Evolutionary conservation across 73 alveolate genomes (phyloP).

Genomic region (Uronychia binucleata): DNA sequence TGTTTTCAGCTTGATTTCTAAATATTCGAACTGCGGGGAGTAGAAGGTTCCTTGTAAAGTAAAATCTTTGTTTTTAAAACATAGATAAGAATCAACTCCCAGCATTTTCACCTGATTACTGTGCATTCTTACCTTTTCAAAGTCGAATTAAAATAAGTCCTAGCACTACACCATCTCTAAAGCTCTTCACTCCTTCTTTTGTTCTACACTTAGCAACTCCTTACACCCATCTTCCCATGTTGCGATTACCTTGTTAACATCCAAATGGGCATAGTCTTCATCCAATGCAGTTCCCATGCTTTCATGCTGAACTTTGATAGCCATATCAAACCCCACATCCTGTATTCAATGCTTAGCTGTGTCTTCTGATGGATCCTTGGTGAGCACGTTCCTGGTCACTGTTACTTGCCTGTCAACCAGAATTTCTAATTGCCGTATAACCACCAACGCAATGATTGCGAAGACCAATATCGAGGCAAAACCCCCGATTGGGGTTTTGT

Average conservation of each 20-base stretch:
- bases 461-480: too few species aligned
- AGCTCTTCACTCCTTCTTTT: not conserved
- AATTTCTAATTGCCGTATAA: too few species aligned
- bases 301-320: not conserved
- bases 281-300: not conserved
- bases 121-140: not conserved
- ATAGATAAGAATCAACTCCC: not conserved
- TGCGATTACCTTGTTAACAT: not conserved
- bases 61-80: not conserved
- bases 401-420: too few species aligned
- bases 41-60: not conserved
- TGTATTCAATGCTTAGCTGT: not conserved
- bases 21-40: not conserved
- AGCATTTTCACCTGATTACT: not conserved
- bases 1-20: not conserved
- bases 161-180: not conserved
- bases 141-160: not conserved
- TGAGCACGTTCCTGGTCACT: not conserved
- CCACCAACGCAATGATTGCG: too few species aligned
- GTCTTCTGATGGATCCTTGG: not conserved
- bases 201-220: not conserved
- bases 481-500: too few species aligned
- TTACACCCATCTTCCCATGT: not conserved
- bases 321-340: not conserved
- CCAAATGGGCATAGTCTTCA: not conserved